Percentiles rank a stretch among this genome's conserved stretches.
Conservation (phyloP, 2,329 filamentous ascomycete genomes). For the Sordariomycetes sp. region DNA sequence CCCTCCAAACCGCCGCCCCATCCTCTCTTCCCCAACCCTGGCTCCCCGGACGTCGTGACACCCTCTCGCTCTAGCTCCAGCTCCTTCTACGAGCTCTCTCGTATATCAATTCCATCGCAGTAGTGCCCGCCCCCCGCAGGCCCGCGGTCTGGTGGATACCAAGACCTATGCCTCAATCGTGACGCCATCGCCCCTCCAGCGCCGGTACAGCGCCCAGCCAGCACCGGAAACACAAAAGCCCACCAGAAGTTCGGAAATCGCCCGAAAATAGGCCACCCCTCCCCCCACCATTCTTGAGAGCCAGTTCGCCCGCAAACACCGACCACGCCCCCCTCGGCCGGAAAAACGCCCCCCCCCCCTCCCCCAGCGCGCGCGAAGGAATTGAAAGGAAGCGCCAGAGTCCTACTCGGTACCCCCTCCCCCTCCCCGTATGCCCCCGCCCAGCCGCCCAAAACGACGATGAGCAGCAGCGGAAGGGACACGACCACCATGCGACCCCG, state of each 20-base stretch:
- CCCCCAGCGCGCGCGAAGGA: too few species aligned
- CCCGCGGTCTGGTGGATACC: too few species aligned
- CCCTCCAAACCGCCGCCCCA: not conserved
- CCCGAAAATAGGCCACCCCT: too few species aligned
- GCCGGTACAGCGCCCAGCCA: too few species aligned
- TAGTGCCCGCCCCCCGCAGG: too few species aligned
- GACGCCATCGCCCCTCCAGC: not conserved
- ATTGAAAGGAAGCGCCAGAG: too few species aligned
- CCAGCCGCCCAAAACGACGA: not conserved
- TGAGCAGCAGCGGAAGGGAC: not conserved
- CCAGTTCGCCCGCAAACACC: too few species aligned
- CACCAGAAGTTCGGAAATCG: not conserved
- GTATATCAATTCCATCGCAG: too few species aligned
- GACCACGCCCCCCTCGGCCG: too few species aligned
- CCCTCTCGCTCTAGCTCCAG: too few species aligned
- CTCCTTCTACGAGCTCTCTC: not conserved
- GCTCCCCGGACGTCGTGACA: not conserved
- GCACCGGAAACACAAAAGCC: not conserved
- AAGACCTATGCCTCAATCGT: not conserved
- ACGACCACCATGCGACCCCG: not conserved
- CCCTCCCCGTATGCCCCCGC: not conserved
- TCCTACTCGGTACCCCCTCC: not conserved
- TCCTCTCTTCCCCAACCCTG: not conserved
- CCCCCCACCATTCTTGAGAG: too few species aligned
- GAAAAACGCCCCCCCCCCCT: too few species aligned